Percentiles rank a stretch among this genome's conserved stretches.
phyloP scores from a whole-genome alignment of 768 basidiomycete genomes.

The Lactarius indigo region DNA sequence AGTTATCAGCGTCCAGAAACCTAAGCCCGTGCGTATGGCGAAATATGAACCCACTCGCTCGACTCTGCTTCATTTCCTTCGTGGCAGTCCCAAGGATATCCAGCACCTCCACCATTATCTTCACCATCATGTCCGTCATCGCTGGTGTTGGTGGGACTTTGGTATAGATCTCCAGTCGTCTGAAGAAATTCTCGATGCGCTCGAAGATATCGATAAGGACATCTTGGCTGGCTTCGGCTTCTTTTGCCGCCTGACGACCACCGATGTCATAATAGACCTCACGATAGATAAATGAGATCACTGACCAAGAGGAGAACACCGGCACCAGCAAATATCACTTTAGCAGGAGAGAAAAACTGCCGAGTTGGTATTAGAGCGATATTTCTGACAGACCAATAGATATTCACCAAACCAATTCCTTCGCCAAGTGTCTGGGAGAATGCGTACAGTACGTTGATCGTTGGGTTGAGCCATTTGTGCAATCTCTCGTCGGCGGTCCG shows the following conservation, averaged over 20 bases:
- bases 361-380: neutral
- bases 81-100: neutral
- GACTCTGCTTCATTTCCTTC: neutral
- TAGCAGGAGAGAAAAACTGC: neutral
- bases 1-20: neutral
- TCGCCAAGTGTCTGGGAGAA: neutral
- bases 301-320: neutral
- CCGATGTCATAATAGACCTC: neutral
- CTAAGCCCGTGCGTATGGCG: too few relatives aligned
- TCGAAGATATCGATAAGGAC: neutral
- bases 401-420: neutral
- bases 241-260: neutral
- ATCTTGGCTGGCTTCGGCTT: neutral
- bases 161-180: neutral
- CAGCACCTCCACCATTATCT: neutral
- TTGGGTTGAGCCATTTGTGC: neutral
- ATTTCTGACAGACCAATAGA: neutral
- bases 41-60: neutral
- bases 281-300: neutral
- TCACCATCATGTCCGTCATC: neutral
- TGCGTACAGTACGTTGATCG: neutral
- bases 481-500: neutral
- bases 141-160: neutral
- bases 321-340: neutral
- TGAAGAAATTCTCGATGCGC: neutral